Base-by-base conservation (phyloP, 176 grass and related monocot species). In the Eremochloa ophiuroides region DNA sequence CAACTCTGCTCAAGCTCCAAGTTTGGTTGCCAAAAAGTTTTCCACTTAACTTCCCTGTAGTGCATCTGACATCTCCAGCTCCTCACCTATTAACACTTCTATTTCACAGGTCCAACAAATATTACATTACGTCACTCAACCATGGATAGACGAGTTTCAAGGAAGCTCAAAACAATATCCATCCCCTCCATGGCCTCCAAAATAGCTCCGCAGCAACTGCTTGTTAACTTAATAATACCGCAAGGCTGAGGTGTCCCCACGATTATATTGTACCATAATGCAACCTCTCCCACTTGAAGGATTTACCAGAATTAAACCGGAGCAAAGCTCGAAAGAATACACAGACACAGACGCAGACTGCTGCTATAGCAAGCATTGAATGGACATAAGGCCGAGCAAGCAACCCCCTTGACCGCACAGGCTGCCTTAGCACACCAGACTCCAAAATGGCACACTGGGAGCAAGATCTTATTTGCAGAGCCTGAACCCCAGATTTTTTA, bases 271-370 rank as follows among this genome's bases (percentile, higher is more conserved):
- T 58, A 35, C 95, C 95, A 75, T 64, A 92, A 67, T 89, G 34
- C 44, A 98, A 80, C 74, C 86, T 91, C 56, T 98, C 92, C 95
- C 95, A 98, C 61, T 86, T 89, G 85, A 98, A 93, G 31, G 92
- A 83, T 53, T 78, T 71, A 25, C 86, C 88, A 62, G 86, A 91
- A 62, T 94, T 90, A 68, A 94, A 73, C 69, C 86, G 83, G 69
- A 94, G 83, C 28, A 84, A 87, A 66, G 77, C 92, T 74, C 92
- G 81, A 73, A 94, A 81, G 26, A 94, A 93, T 14, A 98, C 77
- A 20, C 95, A 98, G 44, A 98, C 95, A 81, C 95, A 98, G 22
- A 98, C 95, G 44, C 95, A 97, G 42, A 98, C 95, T 51, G 95
- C 95, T 23, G 95, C 95, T 75, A 98, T 93, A 39, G 90, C 95